Conservation (phyloP, 2,329 filamentous ascomycete species). For the Pezicula neosporulosa region DNA sequence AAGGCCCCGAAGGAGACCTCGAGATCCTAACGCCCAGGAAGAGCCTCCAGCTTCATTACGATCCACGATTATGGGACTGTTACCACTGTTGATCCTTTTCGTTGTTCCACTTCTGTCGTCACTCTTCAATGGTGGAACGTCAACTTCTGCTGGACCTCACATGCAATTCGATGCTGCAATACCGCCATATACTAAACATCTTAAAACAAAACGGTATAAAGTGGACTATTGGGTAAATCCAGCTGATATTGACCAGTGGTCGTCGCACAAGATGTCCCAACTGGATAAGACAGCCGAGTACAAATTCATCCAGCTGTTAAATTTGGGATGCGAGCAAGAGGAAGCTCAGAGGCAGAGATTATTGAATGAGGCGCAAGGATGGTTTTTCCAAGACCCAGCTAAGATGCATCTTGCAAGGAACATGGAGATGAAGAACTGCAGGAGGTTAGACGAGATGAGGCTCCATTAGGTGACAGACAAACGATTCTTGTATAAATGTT, state of each 20-base stretch:
- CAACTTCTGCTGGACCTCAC: conserved; percentile 56
- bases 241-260: conserved; percentile 68
- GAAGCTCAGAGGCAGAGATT: conserved; percentile 49
- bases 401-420: conserved; percentile 47
- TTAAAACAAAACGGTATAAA: conserved; percentile 66
- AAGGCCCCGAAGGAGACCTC: conserved; percentile 72
- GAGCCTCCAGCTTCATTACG: conserved; percentile 46
- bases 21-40: conserved; percentile 53
- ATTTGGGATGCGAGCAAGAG: conserved; percentile 73
- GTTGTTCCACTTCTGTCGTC: conserved; percentile 80
- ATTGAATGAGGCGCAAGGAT: conserved; percentile 65
- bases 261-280: conserved; percentile 63
- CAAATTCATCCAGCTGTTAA: conserved; percentile 65
- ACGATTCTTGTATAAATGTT: conserved; percentile 13
- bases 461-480: conserved; percentile 9
- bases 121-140: conserved; percentile 59
- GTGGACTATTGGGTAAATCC: conserved; percentile 87
- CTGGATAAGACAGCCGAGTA: conserved; percentile 77
- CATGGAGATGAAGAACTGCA: conserved; percentile 58
- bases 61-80: conserved; percentile 64
- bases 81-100: conserved; percentile 88
- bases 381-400: conserved; percentile 63
- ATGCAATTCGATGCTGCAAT: conserved; percentile 73
- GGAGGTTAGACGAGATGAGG: conserved; percentile 48
- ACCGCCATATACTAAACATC: conserved; percentile 70